Evolutionary conservation across 148 eudicot genomes (phyloP), one percentile per base, ranked within the genome.

Genomic region (Heliosperma pusillum): DNA sequence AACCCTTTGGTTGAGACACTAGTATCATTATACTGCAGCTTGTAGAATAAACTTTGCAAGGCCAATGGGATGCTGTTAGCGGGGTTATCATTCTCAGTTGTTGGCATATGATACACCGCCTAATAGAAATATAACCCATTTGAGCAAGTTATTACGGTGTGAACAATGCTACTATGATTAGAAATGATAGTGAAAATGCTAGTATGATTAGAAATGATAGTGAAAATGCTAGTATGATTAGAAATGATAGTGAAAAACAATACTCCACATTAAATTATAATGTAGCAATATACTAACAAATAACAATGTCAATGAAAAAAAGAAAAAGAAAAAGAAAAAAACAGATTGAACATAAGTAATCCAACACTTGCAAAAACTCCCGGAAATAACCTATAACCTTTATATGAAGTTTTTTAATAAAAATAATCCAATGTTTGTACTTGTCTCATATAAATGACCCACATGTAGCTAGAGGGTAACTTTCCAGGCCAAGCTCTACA

Each of bases 81-180:
- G 12, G 97, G 97, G 82, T 83, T 88, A 79, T 95, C 99, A 86
- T 90, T 95, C 85, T 95, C 99, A n/a, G 99, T 92, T 12, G 99
- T 95, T 24, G 99, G 99, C 99, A 95, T 95, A 82, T 92, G 99
- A 79, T 95, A 95, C 59, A 95, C 99, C 72, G 96, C 97, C 99
- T 95, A 88, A 70, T 11, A 69, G 67, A 77, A 64, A 78, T 55
- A 79, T 74, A n/a, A 10, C 36, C 24, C 33, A 81, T 25, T 53
- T 62, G 20, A 73, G 16, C 16, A 26, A 53, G 57, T 66, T 21
- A 64, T 26, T 56, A 47, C 36, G 56, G 42, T n/a, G 66, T 44
- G 50, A 5, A 62, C 53, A 26, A 25, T 50, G 15, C 27, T 25
- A 75, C 24, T 21, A 55, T 29, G 53, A 22, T 55, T 8, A 59